Conservation (phyloP, 306 rosid genomes). For the Fragaria vesca region DNA sequence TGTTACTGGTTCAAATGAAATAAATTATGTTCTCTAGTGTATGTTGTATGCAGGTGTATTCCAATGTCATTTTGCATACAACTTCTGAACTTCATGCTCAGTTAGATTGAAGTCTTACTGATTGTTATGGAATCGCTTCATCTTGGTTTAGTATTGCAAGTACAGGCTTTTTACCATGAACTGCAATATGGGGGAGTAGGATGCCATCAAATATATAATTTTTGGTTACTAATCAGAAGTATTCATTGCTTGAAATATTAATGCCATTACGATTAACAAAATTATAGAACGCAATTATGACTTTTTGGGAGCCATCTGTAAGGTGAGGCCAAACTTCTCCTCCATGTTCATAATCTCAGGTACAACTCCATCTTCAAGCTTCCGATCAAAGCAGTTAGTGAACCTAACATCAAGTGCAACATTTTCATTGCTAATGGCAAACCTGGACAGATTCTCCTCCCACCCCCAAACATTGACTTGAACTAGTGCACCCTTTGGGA, state of each 20-base stretch:
- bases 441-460: slow-evolving; percentile 42
- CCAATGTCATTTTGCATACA: neutral
- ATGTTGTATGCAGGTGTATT: slow-evolving; percentile 6
- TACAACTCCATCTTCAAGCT: neutral
- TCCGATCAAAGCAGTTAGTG: slow-evolving; percentile 22
- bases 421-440: slow-evolving; percentile 26
- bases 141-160: neutral
- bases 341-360: slow-evolving; percentile 3
- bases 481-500: neutral
- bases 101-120: neutral
- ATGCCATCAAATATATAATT: neutral
- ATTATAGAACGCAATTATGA: neutral
- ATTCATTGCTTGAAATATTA: neutral
- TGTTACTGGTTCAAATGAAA: neutral
- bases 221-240: neutral
- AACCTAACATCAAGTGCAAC: slow-evolving; percentile 36
- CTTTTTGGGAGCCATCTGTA: slow-evolving; percentile 1
- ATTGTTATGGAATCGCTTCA: neutral
- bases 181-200: neutral
- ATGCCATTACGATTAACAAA: neutral
- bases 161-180: neutral
- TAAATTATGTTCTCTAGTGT: neutral
- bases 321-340: neutral
- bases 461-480: slow-evolving; percentile 4
- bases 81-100: neutral